phyloP scores from a whole-genome alignment of 768 basidiomycete species.

The Pleurotus cornucopiae region DNA sequence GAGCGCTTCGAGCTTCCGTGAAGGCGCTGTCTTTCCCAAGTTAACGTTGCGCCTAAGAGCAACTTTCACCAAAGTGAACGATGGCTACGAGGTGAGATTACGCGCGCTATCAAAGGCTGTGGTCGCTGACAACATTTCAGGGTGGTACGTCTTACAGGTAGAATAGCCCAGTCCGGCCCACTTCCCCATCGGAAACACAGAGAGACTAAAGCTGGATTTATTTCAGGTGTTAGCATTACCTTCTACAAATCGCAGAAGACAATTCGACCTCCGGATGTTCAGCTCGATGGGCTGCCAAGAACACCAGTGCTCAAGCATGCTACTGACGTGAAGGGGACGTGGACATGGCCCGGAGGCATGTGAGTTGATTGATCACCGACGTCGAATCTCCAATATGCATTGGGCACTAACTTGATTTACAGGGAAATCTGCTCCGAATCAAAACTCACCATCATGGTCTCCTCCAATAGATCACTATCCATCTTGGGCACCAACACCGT shows the following conservation, averaged over 20 bases:
- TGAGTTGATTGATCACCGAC: not conserved
- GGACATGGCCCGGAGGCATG: not conserved
- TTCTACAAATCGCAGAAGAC: not conserved
- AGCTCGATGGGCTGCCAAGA: conserved; percentile 2
- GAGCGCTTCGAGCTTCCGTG: too few relatives aligned
- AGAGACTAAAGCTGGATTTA: too few relatives aligned
- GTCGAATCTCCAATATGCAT: not conserved
- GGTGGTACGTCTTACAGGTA: too few relatives aligned
- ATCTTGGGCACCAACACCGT: not conserved
- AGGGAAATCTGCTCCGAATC: conserved; percentile 1
- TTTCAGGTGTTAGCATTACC: not conserved
- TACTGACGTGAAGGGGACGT: not conserved
- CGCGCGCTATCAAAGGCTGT: too few relatives aligned
- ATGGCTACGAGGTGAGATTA: too few relatives aligned
- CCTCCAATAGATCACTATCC: not conserved
- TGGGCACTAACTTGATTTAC: not conserved
- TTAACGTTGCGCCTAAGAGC: too few relatives aligned
- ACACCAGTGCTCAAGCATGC: not conserved
- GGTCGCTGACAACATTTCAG: too few relatives aligned
- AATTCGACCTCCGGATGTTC: not conserved
- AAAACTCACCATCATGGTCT: not conserved
- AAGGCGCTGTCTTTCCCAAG: too few relatives aligned
- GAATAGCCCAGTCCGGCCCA: not conserved
- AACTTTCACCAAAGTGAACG: too few relatives aligned
- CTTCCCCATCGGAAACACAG: not conserved